Conservation (phyloP, 2,329 filamentous ascomycete species). For the Diaporthe sp. region DNA sequence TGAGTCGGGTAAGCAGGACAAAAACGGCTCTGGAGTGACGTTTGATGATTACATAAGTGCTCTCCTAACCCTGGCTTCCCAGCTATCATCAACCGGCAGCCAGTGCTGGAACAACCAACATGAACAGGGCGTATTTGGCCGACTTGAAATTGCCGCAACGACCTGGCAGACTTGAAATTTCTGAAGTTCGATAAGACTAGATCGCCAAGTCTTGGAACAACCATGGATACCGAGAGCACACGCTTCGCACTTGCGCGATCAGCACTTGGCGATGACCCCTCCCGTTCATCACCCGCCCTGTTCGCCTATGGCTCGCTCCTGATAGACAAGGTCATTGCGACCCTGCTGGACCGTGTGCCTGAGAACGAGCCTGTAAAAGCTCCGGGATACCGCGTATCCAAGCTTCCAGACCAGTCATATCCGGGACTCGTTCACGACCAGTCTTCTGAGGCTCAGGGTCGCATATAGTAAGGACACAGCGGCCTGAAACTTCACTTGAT, state of each 20-base stretch:
- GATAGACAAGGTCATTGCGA: constrained; percentile 34
- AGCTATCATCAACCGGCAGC: too few relatives aligned
- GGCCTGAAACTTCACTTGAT: not conserved
- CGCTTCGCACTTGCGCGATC: constrained; percentile 23
- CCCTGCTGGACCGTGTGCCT: constrained; percentile 38
- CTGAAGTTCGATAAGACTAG: too few relatives aligned
- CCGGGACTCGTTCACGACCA: constrained; percentile 38
- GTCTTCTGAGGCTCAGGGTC: constrained; percentile 24
- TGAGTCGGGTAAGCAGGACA: not conserved
- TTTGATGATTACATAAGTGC: not conserved
- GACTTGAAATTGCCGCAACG: not conserved
- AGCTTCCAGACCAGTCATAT: constrained; percentile 36
- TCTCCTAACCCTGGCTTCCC: constrained; percentile 3
- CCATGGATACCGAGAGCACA: constrained; percentile 11
- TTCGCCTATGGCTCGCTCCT: constrained; percentile 39
- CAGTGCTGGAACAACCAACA: not conserved
- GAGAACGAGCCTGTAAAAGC: constrained; percentile 14
- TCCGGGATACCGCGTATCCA: constrained; percentile 36
- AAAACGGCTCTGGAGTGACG: not conserved
- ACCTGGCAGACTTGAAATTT: not conserved
- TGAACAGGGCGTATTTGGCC: not conserved
- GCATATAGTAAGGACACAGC: constrained; percentile 30
- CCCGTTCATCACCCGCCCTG: constrained; percentile 26
- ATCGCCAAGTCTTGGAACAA: not conserved
- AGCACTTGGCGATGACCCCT: constrained; percentile 11